phyloP scores from a whole-genome alignment of 345 rosid species.

The Brassica nigra region DNA sequence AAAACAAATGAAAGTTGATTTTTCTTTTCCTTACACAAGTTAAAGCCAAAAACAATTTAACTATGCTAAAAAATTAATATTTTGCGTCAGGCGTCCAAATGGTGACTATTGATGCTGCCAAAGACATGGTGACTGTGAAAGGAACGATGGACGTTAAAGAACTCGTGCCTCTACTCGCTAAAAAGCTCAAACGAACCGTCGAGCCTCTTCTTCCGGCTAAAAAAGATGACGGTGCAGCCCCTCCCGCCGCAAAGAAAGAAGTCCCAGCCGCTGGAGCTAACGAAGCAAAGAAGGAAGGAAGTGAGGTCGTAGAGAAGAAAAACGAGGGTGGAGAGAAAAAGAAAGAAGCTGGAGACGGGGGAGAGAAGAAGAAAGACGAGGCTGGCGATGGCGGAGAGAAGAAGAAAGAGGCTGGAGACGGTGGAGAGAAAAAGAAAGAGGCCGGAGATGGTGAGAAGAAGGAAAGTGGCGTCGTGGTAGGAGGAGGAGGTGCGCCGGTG shows the following conservation, averaged over 20 bases:
- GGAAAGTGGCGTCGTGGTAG: constrained; percentile 30
- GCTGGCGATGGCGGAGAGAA: constrained; percentile 25
- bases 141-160: constrained; percentile 77
- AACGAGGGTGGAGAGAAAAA: constrained; percentile 44
- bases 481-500: constrained; percentile 30
- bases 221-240: constrained; percentile 51
- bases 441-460: constrained; percentile 31
- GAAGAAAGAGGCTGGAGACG: constrained; percentile 33
- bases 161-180: constrained; percentile 50
- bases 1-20: not conserved
- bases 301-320: constrained; percentile 43
- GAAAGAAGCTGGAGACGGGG: not conserved
- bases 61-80: constrained; percentile 6
- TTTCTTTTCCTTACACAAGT: too few relatives aligned
- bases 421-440: constrained; percentile 33
- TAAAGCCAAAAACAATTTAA: not conserved
- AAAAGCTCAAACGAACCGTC: constrained; percentile 61
- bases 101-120: constrained; percentile 60
- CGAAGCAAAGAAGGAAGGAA: constrained; percentile 46
- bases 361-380: not conserved
- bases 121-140: constrained; percentile 69
- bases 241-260: constrained; percentile 44
- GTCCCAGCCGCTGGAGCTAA: constrained; percentile 9
- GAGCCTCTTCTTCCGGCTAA: constrained; percentile 64
- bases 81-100: constrained; percentile 58